phyloP scores from a whole-genome alignment of 768 basidiomycete species.

The Boletus pseudopeckii region DNA sequence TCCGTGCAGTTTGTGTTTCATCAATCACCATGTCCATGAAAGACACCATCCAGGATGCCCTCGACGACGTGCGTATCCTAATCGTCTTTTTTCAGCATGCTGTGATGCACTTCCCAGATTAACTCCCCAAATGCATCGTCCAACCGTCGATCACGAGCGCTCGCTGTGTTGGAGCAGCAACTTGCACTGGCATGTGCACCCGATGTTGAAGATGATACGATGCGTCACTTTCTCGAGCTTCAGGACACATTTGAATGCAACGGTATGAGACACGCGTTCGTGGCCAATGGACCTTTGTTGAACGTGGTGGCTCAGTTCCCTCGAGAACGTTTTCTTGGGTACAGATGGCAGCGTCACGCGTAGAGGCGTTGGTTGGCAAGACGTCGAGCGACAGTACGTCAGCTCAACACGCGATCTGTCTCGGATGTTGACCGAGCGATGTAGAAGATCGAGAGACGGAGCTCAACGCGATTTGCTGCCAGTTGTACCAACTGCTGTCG shows the following conservation, averaged over 20 bases:
- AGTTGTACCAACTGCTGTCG: constrained; percentile 57
- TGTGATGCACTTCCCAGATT: constrained; percentile 44
- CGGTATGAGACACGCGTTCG: constrained; percentile 41
- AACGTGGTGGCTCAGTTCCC: constrained; percentile 49
- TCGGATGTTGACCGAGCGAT: constrained; percentile 2
- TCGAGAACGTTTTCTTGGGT: constrained; percentile 66
- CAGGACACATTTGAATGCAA: constrained; percentile 86
- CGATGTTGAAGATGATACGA: constrained; percentile 41
- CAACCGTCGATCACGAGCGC: constrained; percentile 49
- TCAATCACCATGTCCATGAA: constrained; percentile 34
- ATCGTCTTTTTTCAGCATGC: not conserved
- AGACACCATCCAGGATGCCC: constrained; percentile 50
- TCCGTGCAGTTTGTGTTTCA: not conserved
- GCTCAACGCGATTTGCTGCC: constrained; percentile 43
- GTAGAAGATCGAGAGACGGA: constrained; percentile 47
- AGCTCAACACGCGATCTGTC: not conserved
- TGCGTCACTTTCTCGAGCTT: constrained; percentile 56
- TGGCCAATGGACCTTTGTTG: not conserved
- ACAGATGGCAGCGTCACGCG: constrained; percentile 41
- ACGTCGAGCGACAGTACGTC: constrained; percentile 42
- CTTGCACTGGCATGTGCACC: constrained; percentile 49
- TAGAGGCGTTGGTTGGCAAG: constrained; percentile 50
- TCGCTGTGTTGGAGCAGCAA: constrained; percentile 53
- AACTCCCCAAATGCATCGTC: constrained; percentile 56
- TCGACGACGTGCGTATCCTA: constrained; percentile 59